phyloP scores from a whole-genome alignment of 352 stramenopile species.

The Globisporangium lucens region DNA sequence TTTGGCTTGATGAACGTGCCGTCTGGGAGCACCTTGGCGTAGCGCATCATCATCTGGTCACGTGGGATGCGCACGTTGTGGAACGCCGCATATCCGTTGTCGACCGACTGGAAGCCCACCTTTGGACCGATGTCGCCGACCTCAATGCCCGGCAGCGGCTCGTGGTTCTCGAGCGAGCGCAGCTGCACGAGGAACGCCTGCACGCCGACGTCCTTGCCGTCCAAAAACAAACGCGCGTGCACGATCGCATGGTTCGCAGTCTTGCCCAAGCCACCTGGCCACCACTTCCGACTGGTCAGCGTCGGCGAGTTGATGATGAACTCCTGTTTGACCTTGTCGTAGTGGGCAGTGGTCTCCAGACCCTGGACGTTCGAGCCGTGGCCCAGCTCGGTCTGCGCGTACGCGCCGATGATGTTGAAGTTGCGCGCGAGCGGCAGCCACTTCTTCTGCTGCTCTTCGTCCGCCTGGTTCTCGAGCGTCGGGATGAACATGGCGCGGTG shows the following conservation, averaged over 20 bases:
- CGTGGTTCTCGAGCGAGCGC: conserved; percentile 74
- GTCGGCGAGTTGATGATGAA: conserved; percentile 95
- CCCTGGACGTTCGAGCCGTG: conserved; percentile 92
- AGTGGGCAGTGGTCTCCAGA: conserved; percentile 92
- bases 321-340: conserved; percentile 85
- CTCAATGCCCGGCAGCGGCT: conserved; percentile 81
- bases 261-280: conserved; percentile 90
- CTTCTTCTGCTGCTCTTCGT: conserved; percentile 46
- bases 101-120: conserved; percentile 88
- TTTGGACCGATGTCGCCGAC: conserved; percentile 93
- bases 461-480: conserved; percentile 65
- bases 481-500: conserved; percentile 64
- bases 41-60: conserved; percentile 56
- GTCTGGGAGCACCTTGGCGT: conserved; percentile 45
- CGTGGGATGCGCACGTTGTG: conserved; percentile 86
- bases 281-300: conserved; percentile 94
- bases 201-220: conserved; percentile 74
- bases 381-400: conserved; percentile 95
- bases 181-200: conserved; percentile 94
- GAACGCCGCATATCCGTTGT: conserved; percentile 91
- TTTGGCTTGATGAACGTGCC: conserved; percentile 61
- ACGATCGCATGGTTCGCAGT: conserved; percentile 93
- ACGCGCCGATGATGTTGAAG: conserved; percentile 84
- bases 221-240: conserved; percentile 77
- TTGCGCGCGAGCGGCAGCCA: conserved; percentile 58